phyloP scores from a whole-genome alignment of 1,284 basidiomycete species.

The Violaceomyces palustris region DNA sequence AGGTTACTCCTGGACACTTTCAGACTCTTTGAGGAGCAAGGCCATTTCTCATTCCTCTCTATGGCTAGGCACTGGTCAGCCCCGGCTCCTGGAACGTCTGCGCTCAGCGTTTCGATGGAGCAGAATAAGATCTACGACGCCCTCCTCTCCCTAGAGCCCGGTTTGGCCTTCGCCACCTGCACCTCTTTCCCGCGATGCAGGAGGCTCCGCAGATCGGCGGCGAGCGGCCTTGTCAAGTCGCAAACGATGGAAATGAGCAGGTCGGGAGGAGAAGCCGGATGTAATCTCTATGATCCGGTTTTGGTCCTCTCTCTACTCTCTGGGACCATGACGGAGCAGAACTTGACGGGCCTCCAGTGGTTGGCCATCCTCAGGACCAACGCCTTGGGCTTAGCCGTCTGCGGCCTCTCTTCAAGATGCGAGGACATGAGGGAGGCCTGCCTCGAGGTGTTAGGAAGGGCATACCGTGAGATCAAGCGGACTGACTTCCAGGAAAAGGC shows the following conservation, averaged over 20 bases:
- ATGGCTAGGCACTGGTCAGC: conserved; percentile 20
- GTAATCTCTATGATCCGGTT: conserved; percentile 67
- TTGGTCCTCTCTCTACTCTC: conserved; percentile 69
- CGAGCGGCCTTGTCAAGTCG: conserved; percentile 3
- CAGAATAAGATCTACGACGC: conserved; percentile 58
- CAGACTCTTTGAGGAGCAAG: conserved; percentile 68
- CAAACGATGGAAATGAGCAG: conserved; percentile 2
- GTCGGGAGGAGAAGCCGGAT: not conserved
- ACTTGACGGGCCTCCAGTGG: conserved; percentile 67
- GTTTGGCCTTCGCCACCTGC: conserved; percentile 67
- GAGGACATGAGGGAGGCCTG: conserved; percentile 60
- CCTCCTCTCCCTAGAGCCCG: conserved; percentile 67
- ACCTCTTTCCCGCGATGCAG: conserved; percentile 62
- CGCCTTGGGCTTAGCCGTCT: conserved; percentile 68
- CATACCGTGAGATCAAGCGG: conserved; percentile 54
- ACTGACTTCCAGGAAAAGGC: conserved; percentile 74
- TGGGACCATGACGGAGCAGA: conserved; percentile 62
- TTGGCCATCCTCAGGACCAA: conserved; percentile 80
- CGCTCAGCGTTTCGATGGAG: not conserved
- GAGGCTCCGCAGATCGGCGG: conserved; percentile 4
- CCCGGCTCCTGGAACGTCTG: not conserved
- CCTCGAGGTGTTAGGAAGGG: conserved; percentile 55
- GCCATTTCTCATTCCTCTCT: conserved; percentile 60
- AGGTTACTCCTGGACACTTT: conserved; percentile 68
- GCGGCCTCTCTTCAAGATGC: conserved; percentile 68